Conservation (phyloP, 2,329 filamentous ascomycete species). For the Pyricularia pennisetigena region DNA sequence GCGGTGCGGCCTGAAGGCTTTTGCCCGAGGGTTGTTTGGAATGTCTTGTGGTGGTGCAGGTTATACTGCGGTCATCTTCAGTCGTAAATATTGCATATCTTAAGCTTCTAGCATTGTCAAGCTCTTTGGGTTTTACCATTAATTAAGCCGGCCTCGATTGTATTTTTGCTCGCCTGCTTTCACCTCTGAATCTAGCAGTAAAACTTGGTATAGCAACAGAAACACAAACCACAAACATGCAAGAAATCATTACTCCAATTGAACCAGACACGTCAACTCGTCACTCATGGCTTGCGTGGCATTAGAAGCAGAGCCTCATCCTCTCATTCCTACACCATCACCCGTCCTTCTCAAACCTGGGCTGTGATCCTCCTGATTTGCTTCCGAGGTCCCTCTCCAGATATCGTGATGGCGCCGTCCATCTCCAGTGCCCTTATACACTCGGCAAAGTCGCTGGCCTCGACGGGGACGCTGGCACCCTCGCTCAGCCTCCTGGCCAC, state of each 20-base stretch:
- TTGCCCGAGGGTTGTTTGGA: neutral
- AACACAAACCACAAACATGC: neutral
- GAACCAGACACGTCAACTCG: neutral
- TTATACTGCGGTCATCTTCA: neutral
- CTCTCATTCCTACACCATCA: neutral
- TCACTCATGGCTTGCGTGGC: neutral
- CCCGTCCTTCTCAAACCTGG: slow-evolving; percentile 18
- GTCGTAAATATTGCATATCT: neutral
- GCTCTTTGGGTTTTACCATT: too few relatives aligned
- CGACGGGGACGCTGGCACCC: slow-evolving; percentile 59
- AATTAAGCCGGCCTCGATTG: neutral
- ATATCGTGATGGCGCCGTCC: slow-evolving; percentile 72
- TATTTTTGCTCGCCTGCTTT: neutral
- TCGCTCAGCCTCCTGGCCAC: slow-evolving; percentile 65
- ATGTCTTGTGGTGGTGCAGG: too few relatives aligned
- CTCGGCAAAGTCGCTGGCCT: slow-evolving; percentile 73
- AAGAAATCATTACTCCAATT: neutral
- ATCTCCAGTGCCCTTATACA: slow-evolving; percentile 71
- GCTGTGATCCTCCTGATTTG: slow-evolving; percentile 66
- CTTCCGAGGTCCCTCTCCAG: slow-evolving; percentile 76
- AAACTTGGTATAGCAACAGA: neutral
- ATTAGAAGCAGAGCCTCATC: neutral
- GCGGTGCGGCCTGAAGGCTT: neutral
- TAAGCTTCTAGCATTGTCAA: too few relatives aligned
- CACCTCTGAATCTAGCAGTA: neutral